Percentiles rank a stretch among this genome's conserved stretches.
These are phyloP conservation scores for Sclerotiophoma versabilis DNA, from an alignment of 2,329 filamentous ascomycete species.

Conservation along the genomic window DNA sequence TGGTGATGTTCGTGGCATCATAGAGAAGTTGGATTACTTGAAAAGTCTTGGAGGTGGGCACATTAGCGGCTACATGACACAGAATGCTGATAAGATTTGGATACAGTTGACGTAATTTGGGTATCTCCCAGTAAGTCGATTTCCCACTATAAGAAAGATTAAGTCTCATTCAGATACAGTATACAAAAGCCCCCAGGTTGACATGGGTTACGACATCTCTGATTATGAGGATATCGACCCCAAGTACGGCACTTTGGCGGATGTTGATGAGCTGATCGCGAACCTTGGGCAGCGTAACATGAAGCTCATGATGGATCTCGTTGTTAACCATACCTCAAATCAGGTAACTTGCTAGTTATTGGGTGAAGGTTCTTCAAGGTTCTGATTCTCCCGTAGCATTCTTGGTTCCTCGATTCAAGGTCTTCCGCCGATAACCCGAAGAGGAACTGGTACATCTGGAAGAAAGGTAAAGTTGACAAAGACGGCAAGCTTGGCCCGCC, in stretches of 20 bases:
- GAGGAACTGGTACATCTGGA: background rate
- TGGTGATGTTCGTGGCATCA: background rate
- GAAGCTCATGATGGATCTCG: slow-evolving; percentile 5
- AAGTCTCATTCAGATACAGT: background rate
- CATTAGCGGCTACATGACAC: no score
- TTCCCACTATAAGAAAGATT: background rate
- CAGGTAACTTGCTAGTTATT: background rate
- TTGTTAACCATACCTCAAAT: background rate
- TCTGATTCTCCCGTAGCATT: background rate
- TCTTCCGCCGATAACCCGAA: background rate
- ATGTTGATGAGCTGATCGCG: background rate
- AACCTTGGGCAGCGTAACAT: background rate
- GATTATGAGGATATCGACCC: background rate
- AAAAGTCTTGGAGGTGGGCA: background rate
- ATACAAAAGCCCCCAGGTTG: background rate
- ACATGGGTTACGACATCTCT: slow-evolving; percentile 1
- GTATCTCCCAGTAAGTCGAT: background rate
- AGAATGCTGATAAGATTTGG: background rate
- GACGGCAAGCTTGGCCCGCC: background rate
- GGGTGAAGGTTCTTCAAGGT: background rate
- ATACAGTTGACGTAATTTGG: background rate
- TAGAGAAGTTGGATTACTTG: background rate
- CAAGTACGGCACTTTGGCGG: background rate
- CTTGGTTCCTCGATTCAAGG: background rate
- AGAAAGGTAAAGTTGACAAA: background rate